Evolutionary conservation across 306 rosid species (phyloP), one percentile per base, ranked within the genome.

Genomic region (Cucurbita ficifolia): DNA sequence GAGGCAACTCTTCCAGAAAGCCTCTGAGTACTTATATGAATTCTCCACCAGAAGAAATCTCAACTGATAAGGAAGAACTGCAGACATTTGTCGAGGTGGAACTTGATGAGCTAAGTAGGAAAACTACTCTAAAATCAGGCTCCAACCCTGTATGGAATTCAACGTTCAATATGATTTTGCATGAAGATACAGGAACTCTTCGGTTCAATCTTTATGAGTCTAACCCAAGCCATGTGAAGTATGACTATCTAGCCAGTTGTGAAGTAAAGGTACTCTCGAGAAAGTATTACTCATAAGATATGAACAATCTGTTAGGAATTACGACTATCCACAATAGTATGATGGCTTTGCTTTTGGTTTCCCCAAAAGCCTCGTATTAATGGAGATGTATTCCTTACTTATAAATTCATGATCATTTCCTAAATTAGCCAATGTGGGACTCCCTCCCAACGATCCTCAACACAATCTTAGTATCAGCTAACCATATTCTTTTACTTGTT

Each of bases 11-110:
- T 55, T 70, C 88, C 56, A 81, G 83, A 81, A 87, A 78, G 83
- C 88, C 81, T 53, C 84, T 72, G 75, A 82, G 73, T 80, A 75
- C 81, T 60, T 9, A 78, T 70, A 33, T 71, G 69, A 84, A 89
- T 78, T 78, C 85, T 79, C 80, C 14, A 72, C 85, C 81, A 17
- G 96, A 83, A 50, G 97, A 84, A 76, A 69, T 72, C 48, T 75
- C 72, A 21, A 85, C 72, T 60, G 88, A 88, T 67, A 83, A 80
- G 73, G 96, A 88, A 74, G 96, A 88, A 77, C 79, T 95, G 10
- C 86, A 85, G 78, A 91, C 99, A 75, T 95, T 88, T 86, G 92
- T 89, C 57, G 99, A 95, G 83, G 91, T 91, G 58, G 99, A 91
- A 84, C 82, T 88, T 54, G 96, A 77, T 77, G 91, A 91, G 56